Evolutionary conservation across 306 rosid genomes (phyloP).

Genomic region (Hylodesmum podocarpum): DNA sequence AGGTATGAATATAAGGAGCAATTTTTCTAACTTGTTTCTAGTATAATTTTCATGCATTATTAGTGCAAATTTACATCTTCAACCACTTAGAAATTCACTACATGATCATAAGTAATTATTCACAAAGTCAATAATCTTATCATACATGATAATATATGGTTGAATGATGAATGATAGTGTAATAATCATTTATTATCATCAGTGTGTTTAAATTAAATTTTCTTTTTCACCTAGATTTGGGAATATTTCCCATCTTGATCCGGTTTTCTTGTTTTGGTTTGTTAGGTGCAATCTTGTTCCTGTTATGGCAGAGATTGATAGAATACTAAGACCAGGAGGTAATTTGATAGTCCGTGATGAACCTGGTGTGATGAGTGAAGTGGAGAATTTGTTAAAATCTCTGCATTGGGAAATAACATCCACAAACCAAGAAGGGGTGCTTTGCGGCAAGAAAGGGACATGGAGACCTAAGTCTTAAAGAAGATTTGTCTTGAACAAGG

Average conservation of each 20-base stretch:
- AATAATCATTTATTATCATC: not conserved
- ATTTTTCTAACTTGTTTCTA: not conserved
- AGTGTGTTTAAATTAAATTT: not conserved
- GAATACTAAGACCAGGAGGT: constrained; percentile 79
- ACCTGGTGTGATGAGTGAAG: constrained; percentile 52
- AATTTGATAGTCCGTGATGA: constrained; percentile 71
- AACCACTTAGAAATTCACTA: not conserved
- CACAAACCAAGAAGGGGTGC: constrained; percentile 70
- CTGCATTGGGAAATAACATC: constrained; percentile 78
- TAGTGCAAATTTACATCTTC: not conserved
- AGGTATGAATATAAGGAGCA: constrained; percentile 42
- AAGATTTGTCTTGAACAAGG: constrained; percentile 38
- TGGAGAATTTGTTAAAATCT: constrained; percentile 66
- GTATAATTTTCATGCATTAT: not conserved
- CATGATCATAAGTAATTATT: not conserved
- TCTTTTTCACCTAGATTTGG: not conserved
- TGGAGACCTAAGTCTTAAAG: constrained; percentile 60
- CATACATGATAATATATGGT: not conserved
- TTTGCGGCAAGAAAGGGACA: constrained; percentile 63
- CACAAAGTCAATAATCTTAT: not conserved
- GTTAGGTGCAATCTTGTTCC: constrained; percentile 73
- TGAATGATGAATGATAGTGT: not conserved
- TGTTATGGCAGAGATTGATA: constrained; percentile 70
- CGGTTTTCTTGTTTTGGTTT: not conserved
- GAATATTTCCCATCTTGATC: not conserved